Percentiles rank a stretch among this genome's conserved stretches.
Evolutionary conservation across 2,329 filamentous ascomycete genomes (phyloP).

Genomic region (Ceratocystis cacaofunesta): DNA sequence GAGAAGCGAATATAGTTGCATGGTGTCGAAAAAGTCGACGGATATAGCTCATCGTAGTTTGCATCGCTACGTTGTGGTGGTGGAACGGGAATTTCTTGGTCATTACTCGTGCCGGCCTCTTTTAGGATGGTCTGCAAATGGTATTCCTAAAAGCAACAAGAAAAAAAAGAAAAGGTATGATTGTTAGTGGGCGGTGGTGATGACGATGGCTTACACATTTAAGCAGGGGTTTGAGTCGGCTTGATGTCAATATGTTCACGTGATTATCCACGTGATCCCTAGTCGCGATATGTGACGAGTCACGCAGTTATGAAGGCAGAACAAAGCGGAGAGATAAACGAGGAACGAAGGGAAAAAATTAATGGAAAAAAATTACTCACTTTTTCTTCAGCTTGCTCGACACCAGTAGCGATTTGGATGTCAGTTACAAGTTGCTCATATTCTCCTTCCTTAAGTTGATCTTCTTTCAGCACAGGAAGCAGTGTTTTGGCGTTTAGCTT

Average conservation of each 20-base stretch:
- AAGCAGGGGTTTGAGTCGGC: conserved; percentile 9
- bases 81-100: conserved; percentile 51
- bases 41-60: conserved; percentile 82
- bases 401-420: conserved; percentile 83
- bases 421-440: conserved; percentile 76
- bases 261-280: conserved; percentile 35
- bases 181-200: not conserved
- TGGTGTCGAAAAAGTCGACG: conserved; percentile 64
- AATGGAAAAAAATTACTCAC: conserved; percentile 44
- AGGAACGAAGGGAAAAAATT: conserved; percentile 19
- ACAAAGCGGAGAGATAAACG: not conserved
- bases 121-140: conserved; percentile 74
- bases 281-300: conserved; percentile 17
- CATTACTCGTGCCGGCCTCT: conserved; percentile 38
- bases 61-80: conserved; percentile 49
- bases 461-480: conserved; percentile 73
- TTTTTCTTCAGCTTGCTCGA: conserved; percentile 94
- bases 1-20: conserved; percentile 95
- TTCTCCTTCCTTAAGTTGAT: conserved; percentile 73
- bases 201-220: not conserved
- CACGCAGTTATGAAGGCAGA: conserved; percentile 15
- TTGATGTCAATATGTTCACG: conserved; percentile 24
- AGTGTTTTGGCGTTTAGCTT: conserved; percentile 87
- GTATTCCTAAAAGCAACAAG: conserved; percentile 54
- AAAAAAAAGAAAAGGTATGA: not conserved